Evolutionary conservation across 331 rosid genomes (phyloP).

Genomic region (Acacia concinna): DNA sequence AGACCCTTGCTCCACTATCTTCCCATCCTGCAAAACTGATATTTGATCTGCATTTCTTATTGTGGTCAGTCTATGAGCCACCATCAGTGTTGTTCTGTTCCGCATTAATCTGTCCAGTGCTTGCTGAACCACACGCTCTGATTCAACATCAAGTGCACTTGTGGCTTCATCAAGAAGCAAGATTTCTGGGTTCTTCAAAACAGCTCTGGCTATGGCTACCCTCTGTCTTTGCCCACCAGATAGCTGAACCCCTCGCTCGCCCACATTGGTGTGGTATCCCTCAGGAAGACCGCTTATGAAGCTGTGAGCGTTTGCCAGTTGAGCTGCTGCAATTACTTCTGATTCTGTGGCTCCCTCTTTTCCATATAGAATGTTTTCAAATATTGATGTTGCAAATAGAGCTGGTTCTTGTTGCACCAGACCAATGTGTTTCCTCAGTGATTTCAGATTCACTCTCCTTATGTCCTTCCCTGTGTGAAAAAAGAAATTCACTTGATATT

Average conservation of each 20-base stretch:
- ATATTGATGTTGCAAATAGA: constrained; percentile 88
- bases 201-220: constrained; percentile 91
- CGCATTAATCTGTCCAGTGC: constrained; percentile 85
- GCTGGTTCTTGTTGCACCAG: constrained; percentile 98
- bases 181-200: constrained; percentile 83
- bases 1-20: constrained; percentile 87
- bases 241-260: constrained; percentile 93
- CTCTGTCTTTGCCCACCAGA: constrained; percentile 95
- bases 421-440: constrained; percentile 83
- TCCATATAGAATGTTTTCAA: constrained; percentile 83
- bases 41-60: constrained; percentile 88
- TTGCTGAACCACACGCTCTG: constrained; percentile 85
- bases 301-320: constrained; percentile 85
- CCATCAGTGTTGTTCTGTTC: constrained; percentile 84
- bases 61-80: constrained; percentile 92
- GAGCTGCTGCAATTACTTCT: constrained; percentile 88
- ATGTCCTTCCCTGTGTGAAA: constrained; percentile 78
- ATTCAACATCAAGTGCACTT: constrained; percentile 84
- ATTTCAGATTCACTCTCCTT: constrained; percentile 63
- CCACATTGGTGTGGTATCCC: constrained; percentile 90
- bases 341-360: constrained; percentile 86
- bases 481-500: constrained; percentile 26
- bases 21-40: constrained; percentile 88
- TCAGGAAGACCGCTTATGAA: constrained; percentile 86
- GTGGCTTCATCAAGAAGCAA: constrained; percentile 91